Conservation (phyloP, 2,329 filamentous ascomycete genomes). For the Fusarium oxysporum region DNA sequence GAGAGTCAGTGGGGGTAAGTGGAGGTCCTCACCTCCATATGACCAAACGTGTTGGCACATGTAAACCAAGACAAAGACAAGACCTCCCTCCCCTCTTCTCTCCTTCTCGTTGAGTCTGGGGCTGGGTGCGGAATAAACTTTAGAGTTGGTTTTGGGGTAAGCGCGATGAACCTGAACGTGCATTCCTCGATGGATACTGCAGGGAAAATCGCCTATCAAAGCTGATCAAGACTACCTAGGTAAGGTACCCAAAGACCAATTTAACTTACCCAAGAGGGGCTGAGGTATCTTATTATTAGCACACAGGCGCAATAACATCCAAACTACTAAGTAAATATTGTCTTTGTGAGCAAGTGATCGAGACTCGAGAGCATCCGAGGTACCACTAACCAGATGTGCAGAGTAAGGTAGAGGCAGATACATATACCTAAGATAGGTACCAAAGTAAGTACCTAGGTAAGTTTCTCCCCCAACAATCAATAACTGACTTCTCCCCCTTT, state of each 20-base stretch:
- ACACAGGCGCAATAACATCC: too few relatives aligned
- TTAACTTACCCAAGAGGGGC: too few relatives aligned
- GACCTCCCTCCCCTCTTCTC: background rate
- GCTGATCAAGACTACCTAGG: background rate
- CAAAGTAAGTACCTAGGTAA: background rate
- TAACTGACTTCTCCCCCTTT: background rate
- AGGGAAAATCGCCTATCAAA: background rate
- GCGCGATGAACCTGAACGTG: background rate
- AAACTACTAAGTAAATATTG: too few relatives aligned
- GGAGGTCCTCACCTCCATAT: background rate
- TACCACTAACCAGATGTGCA: too few relatives aligned
- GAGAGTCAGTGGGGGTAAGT: background rate
- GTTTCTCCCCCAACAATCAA: background rate
- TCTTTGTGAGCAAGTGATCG: too few relatives aligned
- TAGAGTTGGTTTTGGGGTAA: background rate
- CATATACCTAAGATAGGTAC: too few relatives aligned
- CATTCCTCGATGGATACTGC: too few relatives aligned
- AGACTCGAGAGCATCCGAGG: too few relatives aligned
- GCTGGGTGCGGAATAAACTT: background rate
- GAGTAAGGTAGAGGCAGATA: too few relatives aligned
- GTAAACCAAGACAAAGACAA: background rate
- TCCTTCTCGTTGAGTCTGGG: background rate
- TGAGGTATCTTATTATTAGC: too few relatives aligned
- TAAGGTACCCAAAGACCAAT: background rate
- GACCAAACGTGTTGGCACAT: conserved; percentile 12